phyloP scores from a whole-genome alignment of 345 rosid species.

The Nephelium lappaceum region DNA sequence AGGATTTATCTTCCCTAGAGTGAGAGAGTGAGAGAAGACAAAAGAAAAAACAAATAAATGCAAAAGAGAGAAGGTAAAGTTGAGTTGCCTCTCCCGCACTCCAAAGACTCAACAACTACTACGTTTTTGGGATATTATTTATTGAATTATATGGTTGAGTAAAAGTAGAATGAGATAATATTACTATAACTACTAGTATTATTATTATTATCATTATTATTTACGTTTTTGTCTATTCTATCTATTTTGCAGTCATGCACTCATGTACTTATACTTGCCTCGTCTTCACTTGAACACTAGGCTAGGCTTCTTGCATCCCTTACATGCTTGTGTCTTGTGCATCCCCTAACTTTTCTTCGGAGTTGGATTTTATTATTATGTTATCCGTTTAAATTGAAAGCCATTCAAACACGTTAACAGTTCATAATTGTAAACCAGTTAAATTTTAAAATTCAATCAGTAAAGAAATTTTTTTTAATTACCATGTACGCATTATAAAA shows the following conservation, averaged over 20 bases:
- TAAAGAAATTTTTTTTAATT: too few relatives aligned
- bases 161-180: background rate
- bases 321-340: slow-evolving; percentile 20
- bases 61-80: background rate
- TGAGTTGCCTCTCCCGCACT: slow-evolving; percentile 6
- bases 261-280: background rate
- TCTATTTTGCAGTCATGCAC: background rate
- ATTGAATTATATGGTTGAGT: background rate
- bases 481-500: too few relatives aligned
- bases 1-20: slow-evolving; percentile 8
- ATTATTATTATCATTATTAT: too few relatives aligned
- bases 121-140: background rate
- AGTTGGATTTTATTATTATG: too few relatives aligned
- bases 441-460: too few relatives aligned
- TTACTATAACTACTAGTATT: background rate
- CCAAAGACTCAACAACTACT: slow-evolving; percentile 6
- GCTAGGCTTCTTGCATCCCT: background rate
- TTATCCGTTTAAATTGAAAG: too few relatives aligned
- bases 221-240: background rate
- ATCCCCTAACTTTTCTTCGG: background rate
- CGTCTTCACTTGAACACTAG: background rate
- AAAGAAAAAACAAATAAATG: background rate
- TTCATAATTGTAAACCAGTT: too few relatives aligned
- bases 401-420: too few relatives aligned
- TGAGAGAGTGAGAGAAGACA: background rate